Evolutionary conservation across 257 asterid species (phyloP), one percentile per base, ranked within the genome.

Genomic region (Gentiana dahurica): DNA sequence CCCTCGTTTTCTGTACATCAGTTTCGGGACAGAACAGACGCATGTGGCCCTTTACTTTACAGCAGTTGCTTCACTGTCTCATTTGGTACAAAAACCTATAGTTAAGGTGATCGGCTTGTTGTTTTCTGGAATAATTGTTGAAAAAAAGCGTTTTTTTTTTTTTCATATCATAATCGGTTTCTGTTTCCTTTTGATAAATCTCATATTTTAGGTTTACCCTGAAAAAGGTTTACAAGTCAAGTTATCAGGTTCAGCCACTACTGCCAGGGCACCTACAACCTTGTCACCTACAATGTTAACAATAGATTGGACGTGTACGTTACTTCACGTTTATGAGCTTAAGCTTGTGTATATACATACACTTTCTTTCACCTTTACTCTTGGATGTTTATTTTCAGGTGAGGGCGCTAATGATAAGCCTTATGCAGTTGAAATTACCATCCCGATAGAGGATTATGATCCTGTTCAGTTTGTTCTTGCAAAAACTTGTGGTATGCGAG

Each of bases 161-260:
- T 24, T 24, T 24, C 24, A 24, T 24, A 24, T 24, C 24, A 24
- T 24, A 24, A 24, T 24, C 24, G 24, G 24, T 24, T 24, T 24
- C 24, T 41, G 46, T 7, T 41, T 41, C 46, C 1, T 2, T 53
- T 12, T 36, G 46, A 46, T 38, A 36, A 38, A 15, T 51, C 41
- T 55, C 12, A 54, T 49, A 11, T 63, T 56, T 52, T 79, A 91
- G 98, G 73, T 84, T 57, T 77, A 64, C 65, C 98, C 98, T 0
- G 86, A 79, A 60, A 55, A 82, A 68, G 96, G 98, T 57, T 73
- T 91, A 66, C 68, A 79, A 66, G 81, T 85, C 61, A 66, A 46
- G 61, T 68, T 85, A 65, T 87, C 94, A 36, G 96, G 95, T 63
- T 82, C 96, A 33, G 96, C 85, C 68, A 81, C 84, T 76, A 75